These are phyloP conservation scores for Rhizopogon roseolus DNA, from an alignment of 768 basidiomycete genomes.

Conservation along the genomic window DNA sequence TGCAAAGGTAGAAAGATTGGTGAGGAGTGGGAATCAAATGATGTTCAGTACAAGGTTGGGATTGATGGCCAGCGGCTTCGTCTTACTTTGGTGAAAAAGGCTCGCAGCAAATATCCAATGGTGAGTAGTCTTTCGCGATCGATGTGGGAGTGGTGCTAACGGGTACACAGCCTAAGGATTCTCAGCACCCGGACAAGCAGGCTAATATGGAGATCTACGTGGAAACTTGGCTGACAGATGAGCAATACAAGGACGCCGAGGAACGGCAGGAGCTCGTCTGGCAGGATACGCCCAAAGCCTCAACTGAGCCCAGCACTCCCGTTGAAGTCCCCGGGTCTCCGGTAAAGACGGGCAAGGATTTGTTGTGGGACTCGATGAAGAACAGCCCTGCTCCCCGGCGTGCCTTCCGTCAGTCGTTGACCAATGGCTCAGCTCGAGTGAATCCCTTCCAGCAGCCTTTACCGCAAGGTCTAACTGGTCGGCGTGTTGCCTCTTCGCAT, in stretches of 20 bases:
- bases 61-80: slow-evolving; percentile 65
- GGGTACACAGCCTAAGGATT: slow-evolving; percentile 61
- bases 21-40: slow-evolving; percentile 74
- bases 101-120: slow-evolving; percentile 68
- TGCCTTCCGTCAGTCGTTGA: slow-evolving; percentile 44
- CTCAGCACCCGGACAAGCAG: slow-evolving; percentile 69
- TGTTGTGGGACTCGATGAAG: slow-evolving; percentile 63
- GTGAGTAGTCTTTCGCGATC: slow-evolving; percentile 33
- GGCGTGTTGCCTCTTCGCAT: slow-evolving; percentile 37
- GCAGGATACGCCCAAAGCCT: slow-evolving; percentile 52
- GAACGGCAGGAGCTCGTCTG: slow-evolving; percentile 56
- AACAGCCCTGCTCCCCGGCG: slow-evolving; percentile 35
- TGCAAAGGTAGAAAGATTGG: slow-evolving; percentile 58
- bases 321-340: slow-evolving; percentile 34
- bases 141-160: neutral
- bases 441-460: slow-evolving; percentile 44
- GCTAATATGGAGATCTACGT: slow-evolving; percentile 67
- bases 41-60: slow-evolving; percentile 66
- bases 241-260: slow-evolving; percentile 64
- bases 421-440: slow-evolving; percentile 38
- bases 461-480: slow-evolving; percentile 31
- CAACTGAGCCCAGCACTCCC: slow-evolving; percentile 38
- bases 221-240: slow-evolving; percentile 78
- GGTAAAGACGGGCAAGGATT: slow-evolving; percentile 51
- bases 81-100: slow-evolving; percentile 67